Evolutionary conservation across 768 basidiomycete genomes (phyloP).

Genomic region (Podaxis pistillaris): DNA sequence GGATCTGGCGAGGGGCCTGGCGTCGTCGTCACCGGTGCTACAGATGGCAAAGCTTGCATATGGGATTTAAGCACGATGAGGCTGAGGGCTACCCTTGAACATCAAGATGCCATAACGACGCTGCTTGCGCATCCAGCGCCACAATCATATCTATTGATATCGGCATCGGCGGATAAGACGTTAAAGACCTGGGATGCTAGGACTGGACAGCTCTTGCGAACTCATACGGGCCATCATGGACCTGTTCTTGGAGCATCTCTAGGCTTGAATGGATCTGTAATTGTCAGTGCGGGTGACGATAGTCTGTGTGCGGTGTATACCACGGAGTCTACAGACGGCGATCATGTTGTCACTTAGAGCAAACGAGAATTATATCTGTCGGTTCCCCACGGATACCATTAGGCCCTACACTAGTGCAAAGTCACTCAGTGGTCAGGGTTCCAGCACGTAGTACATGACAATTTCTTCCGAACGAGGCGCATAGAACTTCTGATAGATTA

Average conservation of each 20-base stretch:
- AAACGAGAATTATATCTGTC: background rate
- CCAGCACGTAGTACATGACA: too few relatives aligned
- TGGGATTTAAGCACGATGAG: slow-evolving; percentile 93
- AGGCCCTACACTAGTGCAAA: background rate
- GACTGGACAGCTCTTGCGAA: slow-evolving; percentile 72
- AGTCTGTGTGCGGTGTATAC: slow-evolving; percentile 82
- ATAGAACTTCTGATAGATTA: too few relatives aligned
- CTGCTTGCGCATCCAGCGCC: slow-evolving; percentile 74
- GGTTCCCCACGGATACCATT: background rate
- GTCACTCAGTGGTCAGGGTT: too few relatives aligned
- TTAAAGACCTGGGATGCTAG: slow-evolving; percentile 93
- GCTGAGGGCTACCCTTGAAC: slow-evolving; percentile 76
- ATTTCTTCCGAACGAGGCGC: too few relatives aligned
- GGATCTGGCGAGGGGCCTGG: slow-evolving; percentile 42
- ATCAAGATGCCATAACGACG: slow-evolving; percentile 85
- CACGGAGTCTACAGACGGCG: slow-evolving; percentile 50
- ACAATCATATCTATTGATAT: slow-evolving; percentile 74
- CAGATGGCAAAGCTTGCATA: slow-evolving; percentile 91
- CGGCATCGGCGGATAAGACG: slow-evolving; percentile 83
- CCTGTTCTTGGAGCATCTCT: slow-evolving; percentile 76
- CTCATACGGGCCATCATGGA: slow-evolving; percentile 81
- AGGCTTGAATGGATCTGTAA: slow-evolving; percentile 64
- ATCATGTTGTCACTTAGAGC: slow-evolving; percentile 12
- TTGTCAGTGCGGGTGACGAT: slow-evolving; percentile 91
- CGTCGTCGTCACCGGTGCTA: slow-evolving; percentile 82